A percentile compares a stretch with the other conserved stretches of the same genome.
phyloP scores from a whole-genome alignment of 345 rosid genomes.

The Durio zibethinus region DNA sequence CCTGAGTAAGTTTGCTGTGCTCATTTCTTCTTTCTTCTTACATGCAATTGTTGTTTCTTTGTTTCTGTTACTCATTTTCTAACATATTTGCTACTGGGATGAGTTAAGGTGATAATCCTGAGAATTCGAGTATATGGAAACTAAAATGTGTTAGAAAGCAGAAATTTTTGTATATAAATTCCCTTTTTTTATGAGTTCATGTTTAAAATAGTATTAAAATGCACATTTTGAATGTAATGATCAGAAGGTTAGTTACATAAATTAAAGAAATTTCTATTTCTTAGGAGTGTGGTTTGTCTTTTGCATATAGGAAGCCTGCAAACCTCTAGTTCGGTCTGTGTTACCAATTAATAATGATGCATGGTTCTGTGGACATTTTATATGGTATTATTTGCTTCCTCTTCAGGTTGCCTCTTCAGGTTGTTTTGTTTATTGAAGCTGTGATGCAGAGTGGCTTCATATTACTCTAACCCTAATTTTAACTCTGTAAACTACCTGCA shows the following conservation, averaged over 20 bases:
- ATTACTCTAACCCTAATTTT: background rate
- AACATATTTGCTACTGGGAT: background rate
- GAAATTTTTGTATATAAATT: background rate
- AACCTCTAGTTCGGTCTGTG: background rate
- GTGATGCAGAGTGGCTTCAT: background rate
- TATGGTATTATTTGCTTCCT: background rate
- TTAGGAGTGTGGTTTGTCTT: background rate
- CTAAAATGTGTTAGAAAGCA: background rate
- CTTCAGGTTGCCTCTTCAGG: background rate
- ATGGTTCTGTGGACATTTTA: background rate
- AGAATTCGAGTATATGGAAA: background rate
- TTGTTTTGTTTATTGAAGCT: background rate
- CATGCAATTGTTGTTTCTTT: background rate
- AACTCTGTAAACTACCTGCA: conserved; percentile 1
- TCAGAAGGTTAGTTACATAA: background rate
- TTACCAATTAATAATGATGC: background rate
- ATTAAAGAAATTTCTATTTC: background rate
- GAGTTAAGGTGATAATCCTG: background rate
- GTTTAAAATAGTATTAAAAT: background rate
- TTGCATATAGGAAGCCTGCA: background rate
- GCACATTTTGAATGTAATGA: background rate
- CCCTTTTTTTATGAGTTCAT: background rate
- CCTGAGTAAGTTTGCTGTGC: conserved; percentile 6
- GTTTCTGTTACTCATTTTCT: background rate
- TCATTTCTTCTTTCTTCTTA: background rate